These are phyloP conservation scores for Bretschneidera sinensis DNA, from an alignment of 345 rosid genomes.

Conservation along the genomic window DNA sequence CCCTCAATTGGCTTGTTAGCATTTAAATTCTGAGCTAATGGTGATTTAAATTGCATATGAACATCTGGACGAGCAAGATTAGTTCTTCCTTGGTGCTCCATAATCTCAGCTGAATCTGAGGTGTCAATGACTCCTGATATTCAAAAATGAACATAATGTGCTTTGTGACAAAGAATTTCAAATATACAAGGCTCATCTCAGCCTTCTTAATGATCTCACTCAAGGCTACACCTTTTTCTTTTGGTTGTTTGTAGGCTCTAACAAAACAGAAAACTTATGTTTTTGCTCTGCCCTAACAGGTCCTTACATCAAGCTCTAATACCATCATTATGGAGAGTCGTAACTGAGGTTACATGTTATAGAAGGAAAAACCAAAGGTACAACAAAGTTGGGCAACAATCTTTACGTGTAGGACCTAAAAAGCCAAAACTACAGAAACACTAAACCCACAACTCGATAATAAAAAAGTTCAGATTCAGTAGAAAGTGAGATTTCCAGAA, in stretches of 20 bases:
- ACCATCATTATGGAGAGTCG: too few relatives aligned
- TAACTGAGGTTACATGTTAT: neutral
- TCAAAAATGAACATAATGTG: constrained; percentile 7
- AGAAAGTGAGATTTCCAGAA: neutral
- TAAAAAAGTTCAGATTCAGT: neutral
- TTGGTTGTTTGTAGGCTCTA: neutral
- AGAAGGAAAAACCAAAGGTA: neutral
- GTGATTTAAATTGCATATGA: constrained; percentile 18
- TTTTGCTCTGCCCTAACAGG: too few relatives aligned
- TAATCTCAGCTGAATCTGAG: constrained; percentile 20
- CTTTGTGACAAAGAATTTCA: constrained; percentile 1
- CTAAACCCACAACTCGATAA: neutral
- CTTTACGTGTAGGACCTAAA: neutral
- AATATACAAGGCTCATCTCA: too few relatives aligned
- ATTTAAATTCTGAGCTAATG: constrained; percentile 15
- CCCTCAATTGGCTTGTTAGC: constrained; percentile 5
- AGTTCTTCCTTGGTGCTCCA: constrained; percentile 17
- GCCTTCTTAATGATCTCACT: neutral
- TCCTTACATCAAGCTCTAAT: too few relatives aligned
- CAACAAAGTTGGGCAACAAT: neutral
- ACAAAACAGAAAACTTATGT: too few relatives aligned
- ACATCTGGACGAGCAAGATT: constrained; percentile 18
- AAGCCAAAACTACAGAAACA: too few relatives aligned
- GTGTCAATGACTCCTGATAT: constrained; percentile 24
- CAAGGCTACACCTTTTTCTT: neutral